phyloP scores from a whole-genome alignment of 2,329 filamentous ascomycete species.

The Fusarium clavum region DNA sequence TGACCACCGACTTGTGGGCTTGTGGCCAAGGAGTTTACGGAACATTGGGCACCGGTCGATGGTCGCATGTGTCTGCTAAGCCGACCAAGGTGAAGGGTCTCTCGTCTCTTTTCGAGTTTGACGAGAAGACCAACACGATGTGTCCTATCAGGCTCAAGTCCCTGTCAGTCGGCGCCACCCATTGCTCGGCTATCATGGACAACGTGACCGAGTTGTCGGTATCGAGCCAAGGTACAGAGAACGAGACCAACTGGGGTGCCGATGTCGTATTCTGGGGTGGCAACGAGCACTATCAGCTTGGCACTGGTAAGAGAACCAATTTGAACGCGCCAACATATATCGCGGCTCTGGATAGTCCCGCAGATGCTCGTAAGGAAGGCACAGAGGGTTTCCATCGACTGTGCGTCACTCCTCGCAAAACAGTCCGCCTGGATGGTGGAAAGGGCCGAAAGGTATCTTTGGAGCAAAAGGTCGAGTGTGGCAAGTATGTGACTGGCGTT shows the following conservation, averaged over 20 bases:
- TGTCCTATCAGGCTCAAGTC: slow-evolving; percentile 81
- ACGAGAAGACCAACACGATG: slow-evolving; percentile 75
- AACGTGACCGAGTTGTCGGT: slow-evolving; percentile 79
- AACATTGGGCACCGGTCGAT: slow-evolving; percentile 84
- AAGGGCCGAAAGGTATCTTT: slow-evolving; percentile 77
- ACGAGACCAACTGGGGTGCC: slow-evolving; percentile 87
- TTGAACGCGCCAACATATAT: slow-evolving; percentile 81
- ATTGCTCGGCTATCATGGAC: slow-evolving; percentile 84
- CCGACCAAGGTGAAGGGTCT: slow-evolving; percentile 86
- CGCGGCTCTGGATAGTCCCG: slow-evolving; percentile 73
- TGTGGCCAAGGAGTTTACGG: slow-evolving; percentile 89
- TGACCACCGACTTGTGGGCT: slow-evolving; percentile 77
- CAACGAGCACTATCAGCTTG: slow-evolving; percentile 93
- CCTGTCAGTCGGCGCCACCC: slow-evolving; percentile 81
- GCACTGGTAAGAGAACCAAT: slow-evolving; percentile 90
- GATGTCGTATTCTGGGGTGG: slow-evolving; percentile 95
- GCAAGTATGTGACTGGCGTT: slow-evolving; percentile 82
- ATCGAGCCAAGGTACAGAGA: slow-evolving; percentile 62
- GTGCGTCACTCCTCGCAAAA: slow-evolving; percentile 81
- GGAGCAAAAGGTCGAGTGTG: slow-evolving; percentile 91
- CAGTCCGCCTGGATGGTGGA: slow-evolving; percentile 69
- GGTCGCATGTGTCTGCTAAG: slow-evolving; percentile 84
- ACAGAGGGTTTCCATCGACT: slow-evolving; percentile 77
- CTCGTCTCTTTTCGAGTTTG: slow-evolving; percentile 87
- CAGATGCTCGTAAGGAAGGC: slow-evolving; percentile 70